Conservation (phyloP, 257 asterid species). For the Eustoma russellianum region DNA sequence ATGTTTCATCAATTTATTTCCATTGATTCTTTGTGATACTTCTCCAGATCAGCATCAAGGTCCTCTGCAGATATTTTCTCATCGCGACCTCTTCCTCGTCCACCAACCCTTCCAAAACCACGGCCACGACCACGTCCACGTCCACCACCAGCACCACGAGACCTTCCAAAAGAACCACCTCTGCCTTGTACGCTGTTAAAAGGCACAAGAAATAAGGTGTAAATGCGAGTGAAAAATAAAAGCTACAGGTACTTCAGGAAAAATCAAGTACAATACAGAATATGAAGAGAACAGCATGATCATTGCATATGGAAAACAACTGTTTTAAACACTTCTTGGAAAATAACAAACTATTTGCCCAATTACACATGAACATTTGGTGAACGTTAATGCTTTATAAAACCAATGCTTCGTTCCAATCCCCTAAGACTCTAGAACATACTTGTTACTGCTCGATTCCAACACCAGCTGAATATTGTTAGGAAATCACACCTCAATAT, state of each 20-base stretch:
- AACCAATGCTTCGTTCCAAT: no score
- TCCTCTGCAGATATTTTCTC: constrained; percentile 59
- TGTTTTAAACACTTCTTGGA: no score
- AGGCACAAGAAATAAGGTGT: neutral
- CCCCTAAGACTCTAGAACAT: no score
- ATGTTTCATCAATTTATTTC: constrained; percentile 17
- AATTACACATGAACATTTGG: no score
- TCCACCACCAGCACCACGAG: constrained; percentile 32
- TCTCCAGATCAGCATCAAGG: constrained; percentile 65
- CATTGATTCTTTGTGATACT: constrained; percentile 53
- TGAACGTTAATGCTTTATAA: no score
- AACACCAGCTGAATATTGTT: no score
- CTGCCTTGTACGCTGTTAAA: constrained; percentile 30
- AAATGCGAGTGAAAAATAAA: neutral
- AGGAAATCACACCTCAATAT: no score
- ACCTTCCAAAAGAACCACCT: constrained; percentile 35
- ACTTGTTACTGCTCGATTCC: no score
- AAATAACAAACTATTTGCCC: no score
- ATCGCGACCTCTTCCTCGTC: constrained; percentile 39
- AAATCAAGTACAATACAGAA: neutral
- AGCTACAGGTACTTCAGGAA: no score
- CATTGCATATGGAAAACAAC: no score
- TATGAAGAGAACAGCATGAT: neutral
- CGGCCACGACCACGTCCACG: constrained; percentile 31
- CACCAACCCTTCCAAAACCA: constrained; percentile 36